Base-by-base conservation (phyloP, 2,329 filamentous ascomycete species). In the Ceratocystis ficicola region DNA sequence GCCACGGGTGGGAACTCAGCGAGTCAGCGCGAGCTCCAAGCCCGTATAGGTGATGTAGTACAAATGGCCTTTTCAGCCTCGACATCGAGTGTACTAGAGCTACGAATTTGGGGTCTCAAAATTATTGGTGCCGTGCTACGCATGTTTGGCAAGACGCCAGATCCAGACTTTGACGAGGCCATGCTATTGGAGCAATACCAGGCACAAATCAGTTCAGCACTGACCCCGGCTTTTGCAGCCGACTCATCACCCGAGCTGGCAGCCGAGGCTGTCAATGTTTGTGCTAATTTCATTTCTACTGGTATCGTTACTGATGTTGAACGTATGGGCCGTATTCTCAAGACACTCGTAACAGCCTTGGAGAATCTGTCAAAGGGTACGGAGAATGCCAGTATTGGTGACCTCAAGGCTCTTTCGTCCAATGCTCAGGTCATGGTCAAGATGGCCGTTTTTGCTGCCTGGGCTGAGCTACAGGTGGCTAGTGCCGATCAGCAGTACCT, bases 351-450 rank as follows among this genome's bases (percentile, higher is more conserved):
- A 5, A 87, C 87, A 55, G 92, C 92, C 0, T 81, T 99, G 1
- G 93, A 97, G 72, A 96, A 93, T 75, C 96, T 97, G 72, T 90
- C 90, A 1, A 85, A 82, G 59, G 66, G 66, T 17, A 22, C 60
- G 1, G 66, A 68, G 30, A 60, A 66, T 25, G 90, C 89, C 0
- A 85, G 90, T 25, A 97, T 99, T 72, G 94, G 94, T 17, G 95
- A 99, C 70, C 80, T 99, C 5, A 90, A 90, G 75, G 90, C 90
- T 0, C 83, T 99, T 20, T 96, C 92, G 73, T 91, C 93, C 1
- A 99, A 99, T 73, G 93, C 94, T 0, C 89, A 95, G 72, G 90
- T 96, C 62, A 99, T 99, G 94, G 90, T 99, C 65, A 96, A 95
- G 75, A 94, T 97, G 84, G 88, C 94, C 0, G 88, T 99, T 1